Evolutionary conservation across 805 yeast genomes (phyloP), one percentile per base, ranked within the genome.

Genomic region (Yarrowia hollandica): DNA sequence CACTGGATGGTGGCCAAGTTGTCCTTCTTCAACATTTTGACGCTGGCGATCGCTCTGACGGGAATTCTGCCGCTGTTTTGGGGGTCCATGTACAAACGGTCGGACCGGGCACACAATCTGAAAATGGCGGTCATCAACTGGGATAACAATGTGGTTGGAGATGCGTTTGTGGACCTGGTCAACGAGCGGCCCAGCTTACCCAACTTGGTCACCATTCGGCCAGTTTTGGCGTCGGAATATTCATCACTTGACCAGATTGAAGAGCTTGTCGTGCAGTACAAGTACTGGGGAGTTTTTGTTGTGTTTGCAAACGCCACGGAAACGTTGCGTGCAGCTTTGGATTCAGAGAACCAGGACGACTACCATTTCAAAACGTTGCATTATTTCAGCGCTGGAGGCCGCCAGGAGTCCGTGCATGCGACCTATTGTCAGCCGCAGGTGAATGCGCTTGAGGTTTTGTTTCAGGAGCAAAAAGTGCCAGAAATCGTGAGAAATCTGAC

Each of bases 211-310:
- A 8, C 70, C 73, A 19, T 69, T 74, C 28, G 19, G 14, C 52
- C 52, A 8, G 52, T 44, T 2, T 2, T 60, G 71, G 12, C 42
- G 64, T 65, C 10, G 28, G 60, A 38, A 50, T 7, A 60, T 66
- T 60, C 25, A n/a, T 55, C 75, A 7, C 72, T 68, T 30, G 74
- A 74, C 4, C 79, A 79, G 63, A 67, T 84, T 18, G 31, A 69
- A 37, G 64, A 76, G 30, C 71, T 71, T 57, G 77, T 86, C 3
- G 82, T 79, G 64, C 79, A 78, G 56, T 81, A 83, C 68, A 65
- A 78, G 15, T 84, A 77, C 65, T 87, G 92, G 94, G 77, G 80
- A 21, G 79, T 85, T 0, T 71, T 85, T 31, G 79, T 82, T 62
- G 80, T 86, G 30, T 65, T 68, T 18, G 70, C 76, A 12, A 77